phyloP scores from a whole-genome alignment of 1,139 yeast genomes.

The Diutina siamensis region DNA sequence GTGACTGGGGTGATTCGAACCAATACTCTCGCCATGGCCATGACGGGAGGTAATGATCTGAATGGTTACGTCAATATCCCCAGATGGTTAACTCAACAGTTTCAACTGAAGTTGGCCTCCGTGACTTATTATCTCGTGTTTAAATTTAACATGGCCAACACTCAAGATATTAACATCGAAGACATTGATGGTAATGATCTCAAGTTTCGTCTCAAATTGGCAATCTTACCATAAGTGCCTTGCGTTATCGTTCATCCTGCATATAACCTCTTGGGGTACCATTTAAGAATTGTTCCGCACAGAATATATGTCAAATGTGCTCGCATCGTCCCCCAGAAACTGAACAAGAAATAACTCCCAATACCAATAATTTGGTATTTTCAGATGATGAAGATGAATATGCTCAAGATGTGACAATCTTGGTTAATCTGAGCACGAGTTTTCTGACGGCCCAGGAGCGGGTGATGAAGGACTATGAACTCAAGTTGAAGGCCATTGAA shows the following conservation, averaged over 20 bases:
- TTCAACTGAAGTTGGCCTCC: neutral
- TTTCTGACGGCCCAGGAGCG: conserved; percentile 61
- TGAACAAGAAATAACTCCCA: neutral
- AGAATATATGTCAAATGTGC: too few species aligned
- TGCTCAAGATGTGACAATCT: neutral
- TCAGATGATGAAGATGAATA: conserved; percentile 1
- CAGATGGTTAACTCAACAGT: conserved; percentile 2
- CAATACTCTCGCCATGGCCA: conserved; percentile 3
- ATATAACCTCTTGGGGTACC: too few species aligned
- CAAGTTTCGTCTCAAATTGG: neutral
- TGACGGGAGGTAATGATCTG: neutral
- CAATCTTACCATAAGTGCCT: neutral
- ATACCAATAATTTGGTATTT: neutral
- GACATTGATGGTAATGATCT: conserved; percentile 3
- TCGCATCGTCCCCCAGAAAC: too few species aligned
- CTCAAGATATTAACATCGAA: neutral
- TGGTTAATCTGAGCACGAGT: conserved; percentile 28
- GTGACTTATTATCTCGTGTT: conserved; percentile 3
- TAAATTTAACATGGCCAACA: conserved; percentile 1
- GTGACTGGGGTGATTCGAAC: neutral
- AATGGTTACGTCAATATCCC: conserved; percentile 1
- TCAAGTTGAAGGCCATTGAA: conserved; percentile 47
- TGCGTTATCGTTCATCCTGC: neutral
- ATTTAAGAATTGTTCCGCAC: too few species aligned
- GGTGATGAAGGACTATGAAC: conserved; percentile 56